Evolutionary conservation across 495 filamentous ascomycete genomes (phyloP), one percentile per base, ranked within the genome.

Genomic region (Penicillium subrubescens): DNA sequence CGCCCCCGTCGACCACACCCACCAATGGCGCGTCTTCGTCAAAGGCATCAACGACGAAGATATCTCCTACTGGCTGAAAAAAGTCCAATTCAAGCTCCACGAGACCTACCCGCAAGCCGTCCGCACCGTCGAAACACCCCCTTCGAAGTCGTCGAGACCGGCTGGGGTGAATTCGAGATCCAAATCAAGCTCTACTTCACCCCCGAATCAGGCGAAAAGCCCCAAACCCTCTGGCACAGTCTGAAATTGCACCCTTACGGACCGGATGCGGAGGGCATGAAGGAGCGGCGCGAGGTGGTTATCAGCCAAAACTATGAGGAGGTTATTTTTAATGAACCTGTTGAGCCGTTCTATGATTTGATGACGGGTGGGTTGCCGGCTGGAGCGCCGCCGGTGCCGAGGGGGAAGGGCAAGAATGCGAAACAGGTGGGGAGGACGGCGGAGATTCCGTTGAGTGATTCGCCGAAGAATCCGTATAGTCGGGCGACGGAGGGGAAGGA

Each of bases 91-190:
- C 83, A 97, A 97, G 74, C 86, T 99, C 5, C 93, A 97, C 82
- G 93, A 97, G 71, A 95, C 93, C 6, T 97, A 97, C 75, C 86
- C 91, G 39, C 94, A 97, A 73, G 88, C 89, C 64, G 82, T 94
- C 2, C 90, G 95, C 63, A 92, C 89, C 51, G 75, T 93, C 80
- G 83, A 92, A 75, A 83, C 86, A 51, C 87, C 87, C 31, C 94
- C 31, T 98, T 97, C 75, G 86, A 91, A 73, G 90, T 98, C 50
- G 83, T 83, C 57, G 95, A 97, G 77, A 97, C 94, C 0, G 95
- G 95, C 41, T 99, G 94, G 92, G 95, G 95, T 68, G 95, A 97
- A 81, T 99, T 99, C 81, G 91, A 95, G 71, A 94, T 98, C 66
- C 89, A 92, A 62, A 90, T 99, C 72, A 92, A 96, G 71, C 79